Evolutionary conservation across 352 stramenopile species (phyloP), one percentile per base, ranked within the genome.

Genomic region (Pythium chondricola): DNA sequence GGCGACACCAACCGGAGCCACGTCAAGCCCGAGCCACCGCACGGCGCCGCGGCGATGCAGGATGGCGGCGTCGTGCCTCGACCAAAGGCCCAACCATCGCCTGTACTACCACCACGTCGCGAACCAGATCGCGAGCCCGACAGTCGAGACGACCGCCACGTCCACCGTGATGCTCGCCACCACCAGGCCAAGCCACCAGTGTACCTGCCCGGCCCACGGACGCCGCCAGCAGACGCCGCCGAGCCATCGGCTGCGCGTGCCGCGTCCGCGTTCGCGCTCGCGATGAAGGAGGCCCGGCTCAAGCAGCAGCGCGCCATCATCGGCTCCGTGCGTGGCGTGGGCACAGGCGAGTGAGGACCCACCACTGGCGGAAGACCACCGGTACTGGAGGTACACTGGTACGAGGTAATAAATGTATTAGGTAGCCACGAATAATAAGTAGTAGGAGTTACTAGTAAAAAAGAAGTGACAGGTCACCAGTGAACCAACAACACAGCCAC

Each of bases 211-310:
- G n/a, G n/a, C n/a, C n/a, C n/a, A n/a, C n/a, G n/a, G n/a, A 13
- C 29, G 29, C 29, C 29, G 13, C 29, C 29, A 33, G 7, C 29
- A 33, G 7, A 13, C 29, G 29, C 29, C 29, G 29, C 29, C 29
- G 37, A 69, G 49, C 31, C 73, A 44, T 58, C 65, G 0, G 72
- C 72, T 27, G 70, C 62, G 17, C 65, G 69, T 8, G 74, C 77
- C 11, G 74, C 74, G 22, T 86, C 71, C 2, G 77, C 77, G 9
- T 88, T 88, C 58, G 77, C 77, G 25, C 56, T 88, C 8, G 77
- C 77, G 11, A 88, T 88, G 77, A 88, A 88, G 52, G 71, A 88
- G 52, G 74, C 77, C 29, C 71, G 77, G 31, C 52, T 88, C 21
- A 85, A 86, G 43, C 74, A 77, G 16, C 77, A 88, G 32, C 56